Evolutionary conservation across 495 filamentous ascomycete genomes (phyloP), one percentile per base, ranked within the genome.

Genomic region (Penicillium coffeae): DNA sequence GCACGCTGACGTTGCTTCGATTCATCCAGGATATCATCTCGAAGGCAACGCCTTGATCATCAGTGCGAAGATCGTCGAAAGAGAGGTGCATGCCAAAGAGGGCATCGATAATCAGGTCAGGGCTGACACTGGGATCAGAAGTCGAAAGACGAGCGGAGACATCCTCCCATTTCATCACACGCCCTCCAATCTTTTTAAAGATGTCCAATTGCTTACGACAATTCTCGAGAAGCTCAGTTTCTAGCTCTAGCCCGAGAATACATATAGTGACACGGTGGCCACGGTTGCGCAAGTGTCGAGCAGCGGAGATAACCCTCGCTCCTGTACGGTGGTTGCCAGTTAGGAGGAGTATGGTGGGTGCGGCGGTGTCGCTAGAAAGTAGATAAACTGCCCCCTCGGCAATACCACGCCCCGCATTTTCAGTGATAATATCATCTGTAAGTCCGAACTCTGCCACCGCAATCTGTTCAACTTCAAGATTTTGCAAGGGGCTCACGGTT

Each of bases 261-360:
- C 86, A 91, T 2, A 94, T 77, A 32, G 92, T 78, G 21, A 95
- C 85, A 25, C 85, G 81, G 44, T 87, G 71, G 2, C 87, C 83
- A 48, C 89, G 85, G 55, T 88, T 90, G 25, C 84, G 83, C 14
- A 98, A 78, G 63, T 96, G 90, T 8, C 93, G 83, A 35, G 85
- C 90, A 2, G 89, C 89, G 8, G 90, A 86, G 38, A 96, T 77
- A 9, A 90, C 89, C 42, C 93, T 78, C 13, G 86, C 84, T 16
- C 92, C 93, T 1, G 80, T 86, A 50, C 88, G 86, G 59, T 94
- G 88, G 58, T 95, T 96, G 16, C 93, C 93, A 1, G 87, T 90
- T 14, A 96, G 72, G 16, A 96, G 78, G 16, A 95, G 79, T 30
- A 95, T 83, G 1, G 86, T 87, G 2, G 82, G 81, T 20, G 73